A percentile compares a stretch with the other conserved stretches of the same genome.
Conservation (phyloP, 2,329 filamentous ascomycete species). For the Fusarium pilosicola region DNA sequence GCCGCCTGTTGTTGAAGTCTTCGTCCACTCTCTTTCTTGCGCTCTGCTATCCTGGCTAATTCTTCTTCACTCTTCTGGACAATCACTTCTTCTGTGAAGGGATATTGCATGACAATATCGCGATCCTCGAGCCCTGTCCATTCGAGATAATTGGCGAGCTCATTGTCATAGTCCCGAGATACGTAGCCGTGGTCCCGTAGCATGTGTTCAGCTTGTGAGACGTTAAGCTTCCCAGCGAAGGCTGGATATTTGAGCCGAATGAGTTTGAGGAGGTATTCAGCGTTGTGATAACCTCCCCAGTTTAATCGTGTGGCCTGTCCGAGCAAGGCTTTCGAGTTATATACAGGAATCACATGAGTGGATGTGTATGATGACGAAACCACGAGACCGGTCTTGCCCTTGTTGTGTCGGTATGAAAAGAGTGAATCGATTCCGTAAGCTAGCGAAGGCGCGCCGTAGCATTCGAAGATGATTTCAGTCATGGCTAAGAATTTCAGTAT, state of each 20-base stretch:
- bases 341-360: constrained; percentile 93
- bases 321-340: constrained; percentile 85
- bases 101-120: constrained; percentile 90
- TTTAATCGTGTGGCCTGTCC: constrained; percentile 89
- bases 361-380: constrained; percentile 93
- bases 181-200: constrained; percentile 91
- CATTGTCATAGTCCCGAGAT: constrained; percentile 82
- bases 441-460: constrained; percentile 88
- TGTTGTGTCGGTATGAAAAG: constrained; percentile 94
- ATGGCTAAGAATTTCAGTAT: constrained; percentile 70
- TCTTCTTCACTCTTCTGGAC: constrained; percentile 95
- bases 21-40: constrained; percentile 92
- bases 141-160: constrained; percentile 81
- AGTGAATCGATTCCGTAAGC: constrained; percentile 96
- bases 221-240: constrained; percentile 86
- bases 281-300: constrained; percentile 91
- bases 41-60: constrained; percentile 87
- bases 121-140: constrained; percentile 93
- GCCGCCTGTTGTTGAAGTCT: constrained; percentile 94
- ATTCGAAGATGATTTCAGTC: constrained; percentile 97
- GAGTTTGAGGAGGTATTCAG: constrained; percentile 91
- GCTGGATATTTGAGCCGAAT: constrained; percentile 91
- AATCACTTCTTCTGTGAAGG: constrained; percentile 90
- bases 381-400: constrained; percentile 86
- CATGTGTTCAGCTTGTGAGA: constrained; percentile 87